A percentile compares a stretch with the other conserved stretches of the same genome.
These are phyloP conservation scores for Astragalus membranaceus DNA, from an alignment of 306 rosid genomes.

Conservation along the genomic window DNA sequence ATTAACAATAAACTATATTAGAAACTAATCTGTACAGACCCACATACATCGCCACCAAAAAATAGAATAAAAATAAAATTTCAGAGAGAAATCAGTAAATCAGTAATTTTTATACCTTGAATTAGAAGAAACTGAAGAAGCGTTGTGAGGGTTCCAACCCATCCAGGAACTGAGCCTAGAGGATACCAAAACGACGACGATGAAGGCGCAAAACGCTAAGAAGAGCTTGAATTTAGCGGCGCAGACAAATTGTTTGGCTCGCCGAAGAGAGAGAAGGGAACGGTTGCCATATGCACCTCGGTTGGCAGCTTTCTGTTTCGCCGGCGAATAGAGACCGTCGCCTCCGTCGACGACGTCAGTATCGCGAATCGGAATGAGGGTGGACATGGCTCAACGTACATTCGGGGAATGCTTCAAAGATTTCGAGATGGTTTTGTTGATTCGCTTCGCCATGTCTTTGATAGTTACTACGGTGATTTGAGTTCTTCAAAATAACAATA, in stretches of 20 bases:
- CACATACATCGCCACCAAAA: no score
- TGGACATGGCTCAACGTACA: conserved; percentile 30
- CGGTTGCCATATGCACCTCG: conserved; percentile 25
- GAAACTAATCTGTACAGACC: no score
- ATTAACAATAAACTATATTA: no score
- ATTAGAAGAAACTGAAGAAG: conserved; percentile 35
- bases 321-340: conserved; percentile 42
- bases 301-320: conserved; percentile 48
- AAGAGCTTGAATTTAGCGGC: conserved; percentile 36
- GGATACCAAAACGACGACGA: conserved; percentile 15
- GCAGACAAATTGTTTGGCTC: conserved; percentile 25
- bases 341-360: background rate
- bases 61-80: no score
- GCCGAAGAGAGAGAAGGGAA: conserved; percentile 22
- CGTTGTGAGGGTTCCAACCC: conserved; percentile 43
- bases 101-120: conserved; percentile 25
- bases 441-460: background rate
- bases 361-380: conserved; percentile 22
- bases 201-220: conserved; percentile 6
- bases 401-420: background rate
- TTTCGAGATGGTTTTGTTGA: background rate
- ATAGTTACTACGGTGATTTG: no score
- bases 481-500: no score
- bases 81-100: background rate
- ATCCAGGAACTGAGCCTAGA: conserved; percentile 35